These are phyloP conservation scores for Tuber brumale DNA, from an alignment of 495 filamentous ascomycete species.

Conservation along the genomic window DNA sequence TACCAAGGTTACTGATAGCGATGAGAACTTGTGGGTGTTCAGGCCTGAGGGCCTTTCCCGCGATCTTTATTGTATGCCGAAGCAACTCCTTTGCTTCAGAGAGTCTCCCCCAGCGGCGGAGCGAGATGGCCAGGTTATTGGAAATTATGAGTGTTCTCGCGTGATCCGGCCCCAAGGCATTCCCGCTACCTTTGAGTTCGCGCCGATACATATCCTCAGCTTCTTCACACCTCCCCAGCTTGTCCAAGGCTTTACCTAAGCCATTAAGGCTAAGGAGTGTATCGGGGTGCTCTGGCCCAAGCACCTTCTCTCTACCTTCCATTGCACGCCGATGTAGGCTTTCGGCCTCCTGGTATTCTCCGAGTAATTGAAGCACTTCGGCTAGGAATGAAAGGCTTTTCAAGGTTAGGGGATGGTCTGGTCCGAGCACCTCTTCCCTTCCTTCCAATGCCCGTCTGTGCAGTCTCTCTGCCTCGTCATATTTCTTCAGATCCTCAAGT, in stretches of 20 bases:
- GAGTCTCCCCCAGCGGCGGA: constrained; percentile 41
- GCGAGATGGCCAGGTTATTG: constrained; percentile 37
- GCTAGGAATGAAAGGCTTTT: constrained; percentile 14
- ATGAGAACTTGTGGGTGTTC: constrained; percentile 41
- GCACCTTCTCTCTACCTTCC: constrained; percentile 9
- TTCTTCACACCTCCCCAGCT: constrained; percentile 2
- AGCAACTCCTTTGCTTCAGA: constrained; percentile 43
- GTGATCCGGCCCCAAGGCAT: constrained; percentile 16
- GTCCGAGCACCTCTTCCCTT: constrained; percentile 38
- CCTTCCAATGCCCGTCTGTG: constrained; percentile 37
- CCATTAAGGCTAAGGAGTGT: constrained; percentile 17
- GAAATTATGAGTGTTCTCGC: constrained; percentile 14
- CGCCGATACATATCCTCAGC: constrained; percentile 11
- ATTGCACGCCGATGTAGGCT: too few species aligned
- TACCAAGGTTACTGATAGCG: constrained; percentile 40
- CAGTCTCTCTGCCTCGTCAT: constrained; percentile 45
- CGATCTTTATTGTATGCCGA: constrained; percentile 21
- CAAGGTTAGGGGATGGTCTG: constrained; percentile 32
- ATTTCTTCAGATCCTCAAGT: constrained; percentile 39
- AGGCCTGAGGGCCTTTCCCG: constrained; percentile 36
- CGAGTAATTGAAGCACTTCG: neutral
- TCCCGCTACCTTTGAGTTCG: neutral
- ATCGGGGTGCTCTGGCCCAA: constrained; percentile 16
- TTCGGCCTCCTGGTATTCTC: constrained; percentile 4
- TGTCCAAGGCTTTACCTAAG: constrained; percentile 12